Evolutionary conservation across 768 basidiomycete genomes (phyloP).

Genomic region (Austroboletus eburneus): DNA sequence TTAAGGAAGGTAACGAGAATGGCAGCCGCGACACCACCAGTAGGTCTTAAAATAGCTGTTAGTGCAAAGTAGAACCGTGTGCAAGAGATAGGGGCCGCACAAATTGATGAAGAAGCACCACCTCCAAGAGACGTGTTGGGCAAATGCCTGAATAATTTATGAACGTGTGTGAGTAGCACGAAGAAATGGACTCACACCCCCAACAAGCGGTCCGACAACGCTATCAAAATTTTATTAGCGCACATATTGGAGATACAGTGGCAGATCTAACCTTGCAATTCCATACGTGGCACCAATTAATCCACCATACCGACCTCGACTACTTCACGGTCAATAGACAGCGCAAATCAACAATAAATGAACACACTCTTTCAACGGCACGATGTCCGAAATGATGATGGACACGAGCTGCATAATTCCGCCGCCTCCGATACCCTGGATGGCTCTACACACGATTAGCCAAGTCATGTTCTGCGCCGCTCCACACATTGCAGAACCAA

Average conservation of each 20-base stretch:
- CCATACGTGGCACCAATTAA: constrained; percentile 78
- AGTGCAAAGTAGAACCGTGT: neutral
- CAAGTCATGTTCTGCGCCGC: constrained; percentile 75
- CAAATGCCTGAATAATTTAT: constrained; percentile 57
- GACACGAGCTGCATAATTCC: constrained; percentile 74
- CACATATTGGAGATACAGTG: neutral
- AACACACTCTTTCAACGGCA: constrained; percentile 65
- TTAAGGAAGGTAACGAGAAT: constrained; percentile 73
- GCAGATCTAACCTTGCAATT: constrained; percentile 40
- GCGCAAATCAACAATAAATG: neutral
- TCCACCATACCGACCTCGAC: constrained; percentile 77
- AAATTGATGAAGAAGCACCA: constrained; percentile 80
- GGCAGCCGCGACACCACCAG: constrained; percentile 59
- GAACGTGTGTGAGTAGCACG: neutral
- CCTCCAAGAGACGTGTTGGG: constrained; percentile 72
- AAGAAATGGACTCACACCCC: constrained; percentile 53
- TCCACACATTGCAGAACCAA: constrained; percentile 79
- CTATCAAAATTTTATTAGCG: constrained; percentile 24
- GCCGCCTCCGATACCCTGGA: constrained; percentile 83
- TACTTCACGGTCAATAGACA: constrained; percentile 28
- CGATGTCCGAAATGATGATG: constrained; percentile 81
- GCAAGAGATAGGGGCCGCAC: constrained; percentile 36
- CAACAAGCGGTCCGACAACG: constrained; percentile 76
- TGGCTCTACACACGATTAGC: constrained; percentile 71
- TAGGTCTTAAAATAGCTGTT: constrained; percentile 47